phyloP scores from a whole-genome alignment of 2,329 filamentous ascomycete genomes.

The Penicillium polonicum region DNA sequence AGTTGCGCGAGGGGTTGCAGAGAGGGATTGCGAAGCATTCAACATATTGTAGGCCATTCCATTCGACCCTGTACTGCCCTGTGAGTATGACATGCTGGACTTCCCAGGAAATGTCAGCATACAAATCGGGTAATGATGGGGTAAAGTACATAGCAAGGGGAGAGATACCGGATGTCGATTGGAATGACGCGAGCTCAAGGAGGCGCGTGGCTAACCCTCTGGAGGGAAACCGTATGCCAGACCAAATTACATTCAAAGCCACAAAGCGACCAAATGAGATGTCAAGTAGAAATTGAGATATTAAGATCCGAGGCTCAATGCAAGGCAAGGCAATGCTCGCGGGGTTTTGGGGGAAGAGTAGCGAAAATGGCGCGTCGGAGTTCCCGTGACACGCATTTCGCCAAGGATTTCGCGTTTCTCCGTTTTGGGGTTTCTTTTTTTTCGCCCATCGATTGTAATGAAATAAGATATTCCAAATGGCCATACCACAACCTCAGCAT shows the following conservation, averaged over 20 bases:
- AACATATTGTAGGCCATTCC: constrained; percentile 41
- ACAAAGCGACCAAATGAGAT: constrained; percentile 8
- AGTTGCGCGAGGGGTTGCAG: constrained; percentile 47
- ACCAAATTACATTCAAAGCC: constrained; percentile 18
- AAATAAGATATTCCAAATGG: background rate
- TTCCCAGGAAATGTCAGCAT: constrained; percentile 7
- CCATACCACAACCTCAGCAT: constrained; percentile 15
- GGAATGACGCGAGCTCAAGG: constrained; percentile 31
- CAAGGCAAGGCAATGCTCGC: constrained; percentile 21
- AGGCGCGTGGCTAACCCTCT: constrained; percentile 34
- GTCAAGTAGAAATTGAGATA: background rate
- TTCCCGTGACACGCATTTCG: constrained; percentile 24
- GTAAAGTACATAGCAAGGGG: constrained; percentile 16
- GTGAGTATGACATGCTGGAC: constrained; percentile 39
- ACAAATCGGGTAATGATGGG: constrained; percentile 14
- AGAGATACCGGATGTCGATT: constrained; percentile 27
- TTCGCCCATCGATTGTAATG: background rate
- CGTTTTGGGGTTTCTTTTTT: constrained; percentile 13
- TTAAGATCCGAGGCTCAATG: constrained; percentile 20
- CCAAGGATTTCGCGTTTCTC: constrained; percentile 29
- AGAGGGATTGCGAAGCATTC: constrained; percentile 46
- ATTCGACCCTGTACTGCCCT: constrained; percentile 41
- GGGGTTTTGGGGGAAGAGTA: constrained; percentile 20
- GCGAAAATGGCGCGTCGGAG: constrained; percentile 24
- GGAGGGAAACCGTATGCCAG: constrained; percentile 23